These are phyloP conservation scores for Trichoderma koningiopsis DNA, from an alignment of 2,329 filamentous ascomycete species.

Conservation along the genomic window DNA sequence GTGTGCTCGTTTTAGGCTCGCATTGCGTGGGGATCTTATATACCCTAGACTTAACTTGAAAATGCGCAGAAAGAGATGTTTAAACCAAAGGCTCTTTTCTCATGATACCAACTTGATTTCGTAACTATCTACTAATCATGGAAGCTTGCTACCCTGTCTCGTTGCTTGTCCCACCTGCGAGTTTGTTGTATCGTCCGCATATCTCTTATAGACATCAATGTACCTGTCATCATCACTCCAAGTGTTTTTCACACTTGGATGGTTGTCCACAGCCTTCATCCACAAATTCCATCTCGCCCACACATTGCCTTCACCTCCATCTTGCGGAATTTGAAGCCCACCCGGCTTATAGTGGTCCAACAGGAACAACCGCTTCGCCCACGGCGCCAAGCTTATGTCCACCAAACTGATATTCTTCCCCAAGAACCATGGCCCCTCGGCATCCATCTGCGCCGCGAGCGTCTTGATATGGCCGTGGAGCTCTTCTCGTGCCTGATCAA, in stretches of 20 bases:
- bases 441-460: slow-evolving; percentile 64
- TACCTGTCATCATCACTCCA: slow-evolving; percentile 70
- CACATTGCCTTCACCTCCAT: slow-evolving; percentile 54
- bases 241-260: slow-evolving; percentile 67
- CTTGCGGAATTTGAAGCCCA: slow-evolving; percentile 51
- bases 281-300: slow-evolving; percentile 70
- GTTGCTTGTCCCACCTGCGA: slow-evolving; percentile 64
- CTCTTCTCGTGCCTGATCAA: slow-evolving; percentile 58
- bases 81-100: no score
- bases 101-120: neutral
- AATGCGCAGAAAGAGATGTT: neutral
- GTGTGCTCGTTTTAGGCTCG: neutral
- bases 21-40: neutral
- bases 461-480: slow-evolving; percentile 61
- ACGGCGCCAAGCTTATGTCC: slow-evolving; percentile 72
- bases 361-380: slow-evolving; percentile 71
- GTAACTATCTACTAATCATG: neutral
- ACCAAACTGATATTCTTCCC: slow-evolving; percentile 66
- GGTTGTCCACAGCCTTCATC: slow-evolving; percentile 59
- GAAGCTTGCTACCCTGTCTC: slow-evolving; percentile 60
- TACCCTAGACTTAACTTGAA: neutral
- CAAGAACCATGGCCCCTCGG: slow-evolving; percentile 63
- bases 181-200: slow-evolving; percentile 66
- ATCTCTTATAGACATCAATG: slow-evolving; percentile 67
- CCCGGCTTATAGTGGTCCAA: slow-evolving; percentile 73